phyloP scores from a whole-genome alignment of 441 rosid species.

The Aleurites moluccanus region DNA sequence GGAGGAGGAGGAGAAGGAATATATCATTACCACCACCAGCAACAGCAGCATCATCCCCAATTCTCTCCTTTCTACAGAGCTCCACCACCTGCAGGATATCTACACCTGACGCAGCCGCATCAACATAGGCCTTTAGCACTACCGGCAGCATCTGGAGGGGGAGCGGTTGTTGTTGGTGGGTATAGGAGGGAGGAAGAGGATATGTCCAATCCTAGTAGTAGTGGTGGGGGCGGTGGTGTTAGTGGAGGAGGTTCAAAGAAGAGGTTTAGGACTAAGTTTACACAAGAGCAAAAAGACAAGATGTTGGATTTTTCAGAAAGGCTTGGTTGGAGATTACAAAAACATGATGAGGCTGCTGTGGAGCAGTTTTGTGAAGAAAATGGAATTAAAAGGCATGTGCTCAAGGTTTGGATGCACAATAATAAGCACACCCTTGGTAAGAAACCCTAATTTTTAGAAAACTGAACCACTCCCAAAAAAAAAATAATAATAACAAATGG shows the following conservation, averaged over 20 bases:
- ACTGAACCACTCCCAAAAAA: slow-evolving; percentile 13
- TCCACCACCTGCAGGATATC: slow-evolving; percentile 64
- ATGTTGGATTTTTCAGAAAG: slow-evolving; percentile 79
- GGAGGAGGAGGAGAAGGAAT: slow-evolving; percentile 24
- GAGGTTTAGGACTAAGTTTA: slow-evolving; percentile 76
- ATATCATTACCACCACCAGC: slow-evolving; percentile 33
- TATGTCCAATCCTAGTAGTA: slow-evolving; percentile 80
- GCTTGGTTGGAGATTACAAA: slow-evolving; percentile 87
- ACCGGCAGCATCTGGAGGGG: slow-evolving; percentile 45
- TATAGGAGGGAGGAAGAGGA: slow-evolving; percentile 68
- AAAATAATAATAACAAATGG: neutral
- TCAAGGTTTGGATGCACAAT: slow-evolving; percentile 98
- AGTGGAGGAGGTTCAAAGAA: slow-evolving; percentile 42
- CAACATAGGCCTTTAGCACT: slow-evolving; percentile 51
- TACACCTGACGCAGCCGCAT: slow-evolving; percentile 49
- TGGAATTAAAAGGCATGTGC: slow-evolving; percentile 72
- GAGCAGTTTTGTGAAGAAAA: slow-evolving; percentile 76
- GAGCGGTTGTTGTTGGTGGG: slow-evolving; percentile 20
- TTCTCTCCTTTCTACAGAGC: slow-evolving; percentile 63
- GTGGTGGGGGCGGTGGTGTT: slow-evolving; percentile 49
- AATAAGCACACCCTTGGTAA: slow-evolving; percentile 91
- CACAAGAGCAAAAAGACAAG: slow-evolving; percentile 80
- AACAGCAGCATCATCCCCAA: slow-evolving; percentile 45
- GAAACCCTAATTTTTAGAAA: slow-evolving; percentile 65
- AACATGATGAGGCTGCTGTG: slow-evolving; percentile 77